A percentile compares a stretch with the other conserved stretches of the same genome.
These are phyloP conservation scores for Fusarium sp. DNA, from an alignment of 2,329 filamentous ascomycete species.

Conservation along the genomic window DNA sequence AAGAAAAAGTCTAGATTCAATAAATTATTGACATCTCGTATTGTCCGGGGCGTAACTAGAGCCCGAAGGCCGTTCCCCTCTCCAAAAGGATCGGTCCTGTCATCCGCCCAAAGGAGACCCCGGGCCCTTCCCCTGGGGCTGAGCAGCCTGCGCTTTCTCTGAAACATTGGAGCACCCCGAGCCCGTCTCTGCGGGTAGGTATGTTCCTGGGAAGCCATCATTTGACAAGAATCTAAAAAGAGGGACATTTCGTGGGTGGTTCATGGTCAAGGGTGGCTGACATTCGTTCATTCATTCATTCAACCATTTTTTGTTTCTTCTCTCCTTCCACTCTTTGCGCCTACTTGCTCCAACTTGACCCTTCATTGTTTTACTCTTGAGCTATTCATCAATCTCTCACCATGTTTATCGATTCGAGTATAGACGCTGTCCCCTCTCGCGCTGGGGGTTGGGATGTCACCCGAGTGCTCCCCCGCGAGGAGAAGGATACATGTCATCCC, in stretches of 20 bases:
- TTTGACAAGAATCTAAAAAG: neutral
- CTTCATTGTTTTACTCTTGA: conserved; percentile 6
- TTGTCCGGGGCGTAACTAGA: neutral
- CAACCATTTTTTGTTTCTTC: conserved; percentile 15
- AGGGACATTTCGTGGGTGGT: neutral
- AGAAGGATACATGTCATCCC: conserved; percentile 33
- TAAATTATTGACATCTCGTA: neutral
- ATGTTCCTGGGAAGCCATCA: conserved; percentile 18
- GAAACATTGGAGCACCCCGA: conserved; percentile 36
- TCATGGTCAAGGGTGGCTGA: conserved; percentile 23
- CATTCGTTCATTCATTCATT: neutral
- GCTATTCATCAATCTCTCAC: conserved; percentile 3
- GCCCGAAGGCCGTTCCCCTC: neutral
- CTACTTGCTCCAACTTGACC: neutral
- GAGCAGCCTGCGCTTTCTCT: conserved; percentile 25
- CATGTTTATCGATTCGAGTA: conserved; percentile 30
- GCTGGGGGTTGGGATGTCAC: conserved; percentile 22
- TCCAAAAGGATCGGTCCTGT: neutral
- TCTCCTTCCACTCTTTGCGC: neutral
- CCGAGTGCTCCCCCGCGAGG: conserved; percentile 34
- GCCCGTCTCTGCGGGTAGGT: neutral
- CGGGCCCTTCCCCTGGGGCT: conserved; percentile 2
- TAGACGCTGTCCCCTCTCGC: conserved; percentile 15
- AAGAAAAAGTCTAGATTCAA: neutral
- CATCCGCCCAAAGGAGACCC: neutral